Evolutionary conservation across 305 asterid species (phyloP).

Genomic region (Nicotiana rustica): DNA sequence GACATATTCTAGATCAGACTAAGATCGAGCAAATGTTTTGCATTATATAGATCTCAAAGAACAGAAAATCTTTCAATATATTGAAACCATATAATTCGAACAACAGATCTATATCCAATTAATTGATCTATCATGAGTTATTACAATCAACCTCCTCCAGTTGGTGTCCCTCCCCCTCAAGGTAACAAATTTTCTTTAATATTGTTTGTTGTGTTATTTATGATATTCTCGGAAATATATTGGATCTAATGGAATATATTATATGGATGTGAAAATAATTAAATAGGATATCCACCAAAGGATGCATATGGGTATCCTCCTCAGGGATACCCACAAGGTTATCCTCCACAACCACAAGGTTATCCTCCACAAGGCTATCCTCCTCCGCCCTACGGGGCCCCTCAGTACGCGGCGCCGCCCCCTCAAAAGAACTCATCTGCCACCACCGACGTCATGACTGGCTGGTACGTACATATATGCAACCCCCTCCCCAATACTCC

Average conservation of each 20-base stretch:
- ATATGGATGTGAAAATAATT: neutral
- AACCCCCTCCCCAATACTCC: neutral
- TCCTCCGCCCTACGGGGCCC: conserved; percentile 43
- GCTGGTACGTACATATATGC: conserved; percentile 44
- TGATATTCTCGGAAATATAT: neutral
- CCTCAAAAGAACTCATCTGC: conserved; percentile 48
- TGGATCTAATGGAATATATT: neutral
- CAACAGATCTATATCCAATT: neutral
- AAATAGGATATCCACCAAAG: conserved; percentile 32
- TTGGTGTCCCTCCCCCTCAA: conserved; percentile 43
- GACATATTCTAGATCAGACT: neutral
- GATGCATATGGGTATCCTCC: conserved; percentile 29
- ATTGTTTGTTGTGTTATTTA: neutral
- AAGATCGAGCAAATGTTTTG: neutral
- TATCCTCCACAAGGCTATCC: conserved; percentile 48
- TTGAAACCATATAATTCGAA: neutral
- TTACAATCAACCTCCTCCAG: conserved; percentile 40
- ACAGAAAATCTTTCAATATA: neutral
- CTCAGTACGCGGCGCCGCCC: conserved; percentile 45
- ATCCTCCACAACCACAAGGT: conserved; percentile 19
- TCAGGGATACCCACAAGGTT: conserved; percentile 9
- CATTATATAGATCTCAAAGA: neutral
- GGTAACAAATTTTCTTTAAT: conserved; percentile 28
- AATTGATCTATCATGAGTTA: conserved; percentile 31
- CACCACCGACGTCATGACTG: conserved; percentile 57